Evolutionary conservation across 139 green algal genomes (phyloP).

Genomic region (Haematococcus lacustris): DNA sequence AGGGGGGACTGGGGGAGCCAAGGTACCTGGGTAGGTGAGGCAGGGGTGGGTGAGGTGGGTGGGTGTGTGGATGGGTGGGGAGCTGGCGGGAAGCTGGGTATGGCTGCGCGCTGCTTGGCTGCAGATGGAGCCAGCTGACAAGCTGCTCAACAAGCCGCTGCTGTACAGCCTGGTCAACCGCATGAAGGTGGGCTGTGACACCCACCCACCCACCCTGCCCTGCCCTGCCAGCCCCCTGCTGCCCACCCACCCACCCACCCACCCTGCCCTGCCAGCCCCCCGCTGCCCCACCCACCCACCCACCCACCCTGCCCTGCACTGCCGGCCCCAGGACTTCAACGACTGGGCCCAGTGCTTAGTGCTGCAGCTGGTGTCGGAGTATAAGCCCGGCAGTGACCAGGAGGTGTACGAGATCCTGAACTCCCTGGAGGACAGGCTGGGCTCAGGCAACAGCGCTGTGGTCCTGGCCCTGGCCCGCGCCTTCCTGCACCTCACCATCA

Average conservation of each 20-base stretch:
- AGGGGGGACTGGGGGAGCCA: too few relatives aligned
- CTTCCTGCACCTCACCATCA: constrained; percentile 88
- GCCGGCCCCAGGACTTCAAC: constrained; percentile 61
- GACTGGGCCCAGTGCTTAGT: constrained; percentile 93
- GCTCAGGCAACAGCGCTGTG: constrained; percentile 81
- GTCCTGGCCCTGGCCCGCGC: constrained; percentile 84
- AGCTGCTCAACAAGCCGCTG: constrained; percentile 50
- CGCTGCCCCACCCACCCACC: too few relatives aligned
- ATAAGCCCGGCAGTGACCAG: constrained; percentile 56
- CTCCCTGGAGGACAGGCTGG: constrained; percentile 87
- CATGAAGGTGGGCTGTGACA: constrained; percentile 81
- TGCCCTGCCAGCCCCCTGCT: not conserved
- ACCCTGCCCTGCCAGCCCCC: not conserved
- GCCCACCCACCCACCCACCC: not conserved
- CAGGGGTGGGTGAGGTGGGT: too few relatives aligned
- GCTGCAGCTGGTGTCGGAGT: constrained; percentile 70
- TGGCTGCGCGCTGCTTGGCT: too few relatives aligned
- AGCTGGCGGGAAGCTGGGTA: too few relatives aligned
- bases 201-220: not conserved
- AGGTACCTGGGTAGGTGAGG: too few relatives aligned
- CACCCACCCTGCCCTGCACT: not conserved
- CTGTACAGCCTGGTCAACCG: constrained; percentile 87
- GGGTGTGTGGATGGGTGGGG: too few relatives aligned
- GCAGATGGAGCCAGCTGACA: constrained; percentile 23
- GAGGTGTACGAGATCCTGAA: constrained; percentile 96